Evolutionary conservation across 169 alveolate species (phyloP).

Genomic region (Toxoplasma gondii): DNA sequence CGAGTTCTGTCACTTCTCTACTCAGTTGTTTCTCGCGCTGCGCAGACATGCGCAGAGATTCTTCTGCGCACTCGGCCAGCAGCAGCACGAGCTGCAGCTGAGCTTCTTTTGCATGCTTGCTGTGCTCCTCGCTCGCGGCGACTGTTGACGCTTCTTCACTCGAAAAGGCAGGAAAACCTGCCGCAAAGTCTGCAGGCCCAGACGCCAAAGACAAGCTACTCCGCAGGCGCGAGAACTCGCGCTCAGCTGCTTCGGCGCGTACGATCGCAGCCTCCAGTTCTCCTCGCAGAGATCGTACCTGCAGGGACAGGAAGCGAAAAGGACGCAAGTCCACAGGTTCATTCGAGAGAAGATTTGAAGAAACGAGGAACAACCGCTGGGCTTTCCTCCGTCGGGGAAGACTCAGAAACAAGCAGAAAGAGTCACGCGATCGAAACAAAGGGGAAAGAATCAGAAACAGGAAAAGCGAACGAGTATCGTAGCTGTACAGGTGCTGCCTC

Average conservation of each 20-base stretch:
- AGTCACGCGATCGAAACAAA: too few species aligned
- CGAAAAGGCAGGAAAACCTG: neutral
- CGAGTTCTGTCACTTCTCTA: neutral
- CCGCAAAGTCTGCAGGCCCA: neutral
- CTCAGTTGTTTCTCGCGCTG: neutral
- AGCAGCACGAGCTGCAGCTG: constrained; percentile 18
- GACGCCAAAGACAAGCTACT: neutral
- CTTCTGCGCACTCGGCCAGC: constrained; percentile 19
- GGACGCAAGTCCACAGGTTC: neutral
- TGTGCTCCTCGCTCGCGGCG: neutral
- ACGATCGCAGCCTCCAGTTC: constrained; percentile 9
- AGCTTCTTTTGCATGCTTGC: neutral
- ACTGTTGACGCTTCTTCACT: neutral
- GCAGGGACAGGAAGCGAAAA: neutral
- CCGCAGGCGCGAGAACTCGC: neutral
- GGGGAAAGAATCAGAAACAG: too few species aligned
- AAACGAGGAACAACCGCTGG: too few species aligned
- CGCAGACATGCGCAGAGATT: neutral
- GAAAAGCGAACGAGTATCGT: too few species aligned
- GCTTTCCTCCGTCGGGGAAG: too few species aligned
- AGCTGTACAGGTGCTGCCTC: too few species aligned
- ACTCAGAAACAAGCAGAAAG: too few species aligned
- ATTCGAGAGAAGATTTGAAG: too few species aligned
- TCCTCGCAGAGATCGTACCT: neutral
- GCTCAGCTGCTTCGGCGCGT: constrained; percentile 17